Evolutionary conservation across 2,329 filamentous ascomycete genomes (phyloP), one percentile per base, ranked within the genome.

Genomic region (Monosporascus ibericus): DNA sequence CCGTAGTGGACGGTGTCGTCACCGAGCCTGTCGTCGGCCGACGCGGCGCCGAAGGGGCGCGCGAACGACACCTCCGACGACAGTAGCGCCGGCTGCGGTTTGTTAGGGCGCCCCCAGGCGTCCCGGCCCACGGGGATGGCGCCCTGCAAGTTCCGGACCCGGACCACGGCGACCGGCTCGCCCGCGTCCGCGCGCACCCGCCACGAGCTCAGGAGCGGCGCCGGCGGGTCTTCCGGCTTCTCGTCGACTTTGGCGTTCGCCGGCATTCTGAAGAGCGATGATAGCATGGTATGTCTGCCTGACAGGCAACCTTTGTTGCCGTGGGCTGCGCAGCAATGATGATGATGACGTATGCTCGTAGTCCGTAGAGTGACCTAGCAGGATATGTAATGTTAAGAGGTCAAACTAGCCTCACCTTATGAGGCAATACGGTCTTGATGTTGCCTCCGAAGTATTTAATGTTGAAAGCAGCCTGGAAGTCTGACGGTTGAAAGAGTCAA

Each of bases 1-100:
- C 88, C 87, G 63, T 92, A 92, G 70, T 92, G 86, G 24, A 90
- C 81, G 2, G 88, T 91, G 64, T 87, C 87, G n/a, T 70, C 68
- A 46, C 82, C 78, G 36, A 92, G 77, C 8, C 71, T 71, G 69
- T 92, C 88, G 5, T 68, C 68, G 1, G 74, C 62, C 0, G 84
- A 82, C 1, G 85, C 81, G 0, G 77, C 73, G 47, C 71, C 72
- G 63, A 90, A 90, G 0, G 76, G 67, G 7, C 70, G 63, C 15
- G 69, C 66, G 54, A 90, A 76, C 3, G 74, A 76, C 3, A 90
- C 74, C 20, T 78, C 75, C 36, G 82, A 78, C 5, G 83, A 85
- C 8, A 90, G 61, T 6, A 80, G 63, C 9, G 82, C 72, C 7
- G 87, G 86, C 68, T 90, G 87, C 11, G 73, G 65, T 58, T 80